phyloP scores from a whole-genome alignment of 768 basidiomycete species.

The Exidia glandulosa region DNA sequence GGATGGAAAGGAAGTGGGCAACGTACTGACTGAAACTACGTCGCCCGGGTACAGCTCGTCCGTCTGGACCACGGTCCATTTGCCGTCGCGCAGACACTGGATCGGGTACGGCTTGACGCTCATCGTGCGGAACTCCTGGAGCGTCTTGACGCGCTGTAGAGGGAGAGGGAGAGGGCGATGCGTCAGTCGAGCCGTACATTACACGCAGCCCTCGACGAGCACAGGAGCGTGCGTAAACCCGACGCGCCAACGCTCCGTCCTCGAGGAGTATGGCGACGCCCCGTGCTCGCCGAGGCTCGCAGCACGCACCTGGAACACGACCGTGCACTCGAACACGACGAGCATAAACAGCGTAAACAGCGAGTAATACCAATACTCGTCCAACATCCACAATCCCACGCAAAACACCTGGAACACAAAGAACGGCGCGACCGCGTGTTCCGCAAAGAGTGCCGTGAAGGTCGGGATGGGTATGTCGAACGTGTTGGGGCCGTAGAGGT shows the following conservation, averaged over 20 bases:
- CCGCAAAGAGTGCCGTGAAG: slow-evolving; percentile 81
- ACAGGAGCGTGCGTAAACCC: background rate
- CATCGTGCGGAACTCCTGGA: slow-evolving; percentile 97
- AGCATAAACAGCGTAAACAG: slow-evolving; percentile 98
- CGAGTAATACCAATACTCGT: slow-evolving; percentile 99
- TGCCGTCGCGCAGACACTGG: slow-evolving; percentile 63
- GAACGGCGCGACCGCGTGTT: slow-evolving; percentile 97
- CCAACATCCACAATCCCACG: slow-evolving; percentile 92
- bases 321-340: slow-evolving; percentile 95
- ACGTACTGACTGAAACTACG: slow-evolving; percentile 68
- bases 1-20: slow-evolving; percentile 7
- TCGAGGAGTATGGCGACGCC: background rate
- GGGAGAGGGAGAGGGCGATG: slow-evolving; percentile 1
- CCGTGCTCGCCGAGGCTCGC: no score
- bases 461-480: slow-evolving; percentile 96
- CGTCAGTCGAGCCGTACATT: background rate
- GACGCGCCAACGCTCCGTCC: no score
- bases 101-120: slow-evolving; percentile 85
- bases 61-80: slow-evolving; percentile 73
- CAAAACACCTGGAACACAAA: slow-evolving; percentile 99
- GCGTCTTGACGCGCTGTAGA: slow-evolving; percentile 73
- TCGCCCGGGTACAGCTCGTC: slow-evolving; percentile 89
- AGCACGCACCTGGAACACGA: slow-evolving; percentile 84
- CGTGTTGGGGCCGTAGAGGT: slow-evolving; percentile 83
- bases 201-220: no score